Percentiles rank a stretch among this genome's conserved stretches.
Evolutionary conservation across 371 early-diverging fungal species (phyloP).

Genomic region (Apophysomyces elegans): DNA sequence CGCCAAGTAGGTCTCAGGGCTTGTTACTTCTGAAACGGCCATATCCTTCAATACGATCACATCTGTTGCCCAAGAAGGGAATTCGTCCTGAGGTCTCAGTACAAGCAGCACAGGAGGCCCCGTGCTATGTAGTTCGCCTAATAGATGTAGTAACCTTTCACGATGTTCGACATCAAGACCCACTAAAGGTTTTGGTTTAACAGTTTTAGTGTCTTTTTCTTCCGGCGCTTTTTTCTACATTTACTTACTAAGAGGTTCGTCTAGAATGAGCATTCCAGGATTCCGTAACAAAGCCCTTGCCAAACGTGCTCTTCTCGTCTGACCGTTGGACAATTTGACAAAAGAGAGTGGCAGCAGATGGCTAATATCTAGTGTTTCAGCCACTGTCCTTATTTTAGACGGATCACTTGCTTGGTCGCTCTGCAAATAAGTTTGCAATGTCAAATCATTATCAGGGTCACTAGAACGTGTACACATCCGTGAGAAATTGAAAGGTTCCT

Average conservation of each 20-base stretch:
- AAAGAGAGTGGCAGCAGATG: conserved; percentile 48
- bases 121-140: conserved; percentile 38
- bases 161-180: conserved; percentile 63
- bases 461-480: conserved; percentile 15
- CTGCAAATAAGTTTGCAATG: conserved; percentile 29
- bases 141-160: conserved; percentile 35
- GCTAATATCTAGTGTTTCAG: conserved; percentile 35
- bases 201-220: too few relatives aligned
- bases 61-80: conserved; percentile 62
- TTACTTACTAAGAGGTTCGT: conserved; percentile 64
- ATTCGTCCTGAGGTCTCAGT: conserved; percentile 59
- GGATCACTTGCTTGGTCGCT: conserved; percentile 7
- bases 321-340: conserved; percentile 64
- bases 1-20: conserved; percentile 31
- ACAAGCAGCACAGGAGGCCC: conserved; percentile 51
- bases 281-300: conserved; percentile 47
- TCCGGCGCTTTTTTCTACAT: background rate
- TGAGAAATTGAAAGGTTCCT: background rate
- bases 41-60: conserved; percentile 48
- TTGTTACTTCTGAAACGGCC: conserved; percentile 31
- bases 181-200: conserved; percentile 30
- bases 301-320: conserved; percentile 60
- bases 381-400: conserved; percentile 25
- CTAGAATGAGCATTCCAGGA: conserved; percentile 50
- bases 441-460: conserved; percentile 54